Evolutionary conservation across 1,139 yeast genomes (phyloP), one percentile per base, ranked within the genome.

Genomic region (Taiozyma onychis): DNA sequence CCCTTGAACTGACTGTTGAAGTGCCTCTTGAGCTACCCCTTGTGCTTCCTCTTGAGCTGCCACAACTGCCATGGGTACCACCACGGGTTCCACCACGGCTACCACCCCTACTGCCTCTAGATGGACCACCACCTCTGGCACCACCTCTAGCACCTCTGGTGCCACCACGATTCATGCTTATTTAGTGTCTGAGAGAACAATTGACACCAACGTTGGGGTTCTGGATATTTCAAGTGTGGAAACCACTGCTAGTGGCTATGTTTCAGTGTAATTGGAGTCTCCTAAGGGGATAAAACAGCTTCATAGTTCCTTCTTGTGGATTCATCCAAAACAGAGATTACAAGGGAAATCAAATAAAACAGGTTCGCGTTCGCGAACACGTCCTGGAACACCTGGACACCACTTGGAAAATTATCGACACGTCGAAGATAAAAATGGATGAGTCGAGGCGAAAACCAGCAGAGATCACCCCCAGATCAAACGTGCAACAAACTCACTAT

Each of bases 51-150:
- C 47, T 39, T 14, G 43, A 28, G 22, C 50, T 46, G 24, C 52
- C 35, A 8, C 39, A 27, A 32, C 50, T 45, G 22, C 52, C 30
- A 13, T 39, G 24, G n/a, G 43, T 21, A 22, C 46, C 44, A 6
- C 26, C 26, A 2, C 26, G 18, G 18, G 18, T 16, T 16, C 18
- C 26, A 6, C 26, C 7, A 2, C 26, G 5, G 26, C 22, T 30
- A 8, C 13, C 30, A 28, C 30, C 30, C 8, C 30, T 28, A 28
- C 26, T 27, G 9, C 30, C 30, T 27, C 30, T 27, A 3, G 34
- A 30, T 30, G 34, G n/a, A 30, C 13, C 34, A 30, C 34, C 34
- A 30, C 34, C n/a, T 30, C 34, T 30, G 6, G 34, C n/a, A 13
- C 13, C 34, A 11, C 34, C 34, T 30, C 34, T 30, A 6, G 13